Evolutionary conservation across 345 rosid species (phyloP).

Genomic region (Erodium maritimum): DNA sequence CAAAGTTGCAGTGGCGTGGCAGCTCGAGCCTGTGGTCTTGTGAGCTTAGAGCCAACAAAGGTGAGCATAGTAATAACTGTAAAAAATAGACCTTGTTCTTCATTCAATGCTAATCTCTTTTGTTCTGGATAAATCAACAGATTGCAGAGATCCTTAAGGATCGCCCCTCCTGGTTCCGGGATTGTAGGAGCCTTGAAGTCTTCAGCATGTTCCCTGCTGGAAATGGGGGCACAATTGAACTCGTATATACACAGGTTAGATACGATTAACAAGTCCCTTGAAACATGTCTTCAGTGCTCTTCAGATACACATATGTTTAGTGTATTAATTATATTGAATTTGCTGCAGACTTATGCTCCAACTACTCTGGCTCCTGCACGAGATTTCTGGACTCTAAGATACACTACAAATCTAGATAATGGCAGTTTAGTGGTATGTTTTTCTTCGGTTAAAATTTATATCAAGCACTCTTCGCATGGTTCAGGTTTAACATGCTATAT

Average conservation of each 20-base stretch:
- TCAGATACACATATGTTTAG: conserved; percentile 3
- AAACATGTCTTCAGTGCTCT: conserved; percentile 1
- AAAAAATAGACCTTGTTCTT: not conserved
- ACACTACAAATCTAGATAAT: conserved; percentile 79
- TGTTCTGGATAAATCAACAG: conserved; percentile 23
- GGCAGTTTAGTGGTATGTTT: conserved; percentile 94
- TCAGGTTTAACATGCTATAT: not conserved
- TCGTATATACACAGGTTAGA: conserved; percentile 75
- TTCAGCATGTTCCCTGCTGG: conserved; percentile 93
- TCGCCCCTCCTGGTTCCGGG: conserved; percentile 96
- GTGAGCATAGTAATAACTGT: conserved; percentile 22
- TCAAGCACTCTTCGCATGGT: not conserved
- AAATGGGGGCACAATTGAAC: conserved; percentile 92
- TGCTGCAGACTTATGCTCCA: conserved; percentile 75
- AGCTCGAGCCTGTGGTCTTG: conserved; percentile 99
- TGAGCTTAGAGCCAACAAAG: conserved; percentile 90
- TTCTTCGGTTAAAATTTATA: not conserved
- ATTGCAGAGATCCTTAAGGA: conserved; percentile 97
- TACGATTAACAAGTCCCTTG: not conserved
- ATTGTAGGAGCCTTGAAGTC: conserved; percentile 96
- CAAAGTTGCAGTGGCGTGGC: conserved; percentile 99
- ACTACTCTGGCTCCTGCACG: conserved; percentile 99
- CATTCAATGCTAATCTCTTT: not conserved
- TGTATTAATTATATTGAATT: conserved; percentile 4
- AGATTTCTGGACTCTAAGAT: conserved; percentile 97